These are phyloP conservation scores for Nannizziopsis barbatae DNA, from an alignment of 2,329 filamentous ascomycete genomes.

Conservation along the genomic window DNA sequence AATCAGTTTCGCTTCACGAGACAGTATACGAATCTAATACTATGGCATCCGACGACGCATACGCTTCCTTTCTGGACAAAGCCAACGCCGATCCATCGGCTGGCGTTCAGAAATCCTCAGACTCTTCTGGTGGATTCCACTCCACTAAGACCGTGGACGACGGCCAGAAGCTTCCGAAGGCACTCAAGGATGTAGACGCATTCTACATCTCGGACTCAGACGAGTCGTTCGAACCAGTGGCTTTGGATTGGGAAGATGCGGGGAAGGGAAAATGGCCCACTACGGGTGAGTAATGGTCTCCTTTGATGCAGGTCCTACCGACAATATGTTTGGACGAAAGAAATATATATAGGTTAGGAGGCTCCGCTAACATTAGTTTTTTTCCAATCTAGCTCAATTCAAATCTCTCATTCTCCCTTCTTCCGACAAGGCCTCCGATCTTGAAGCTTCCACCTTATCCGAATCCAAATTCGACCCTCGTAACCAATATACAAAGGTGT, in stretches of 20 bases:
- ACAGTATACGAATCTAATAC: neutral
- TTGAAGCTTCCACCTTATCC: constrained; percentile 54
- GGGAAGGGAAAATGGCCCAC: constrained; percentile 5
- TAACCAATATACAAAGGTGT: constrained; percentile 50
- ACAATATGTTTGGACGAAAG: no score
- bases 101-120: constrained; percentile 17
- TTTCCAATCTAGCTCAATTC: constrained; percentile 49
- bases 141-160: constrained; percentile 18
- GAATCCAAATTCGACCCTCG: constrained; percentile 61
- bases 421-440: constrained; percentile 28
- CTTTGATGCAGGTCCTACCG: neutral
- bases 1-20: constrained; percentile 1
- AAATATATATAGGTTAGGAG: no score
- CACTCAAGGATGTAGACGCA: constrained; percentile 46
- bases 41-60: constrained; percentile 61
- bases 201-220: constrained; percentile 75
- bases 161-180: constrained; percentile 48
- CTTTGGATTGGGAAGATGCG: constrained; percentile 44
- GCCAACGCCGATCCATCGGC: constrained; percentile 57
- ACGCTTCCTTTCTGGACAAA: constrained; percentile 75
- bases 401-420: constrained; percentile 47
- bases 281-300: neutral
- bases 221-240: constrained; percentile 71
- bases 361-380: neutral
- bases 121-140: constrained; percentile 11